Evolutionary conservation across 768 basidiomycete genomes (phyloP).

Genomic region (Rhizopogon rudus): DNA sequence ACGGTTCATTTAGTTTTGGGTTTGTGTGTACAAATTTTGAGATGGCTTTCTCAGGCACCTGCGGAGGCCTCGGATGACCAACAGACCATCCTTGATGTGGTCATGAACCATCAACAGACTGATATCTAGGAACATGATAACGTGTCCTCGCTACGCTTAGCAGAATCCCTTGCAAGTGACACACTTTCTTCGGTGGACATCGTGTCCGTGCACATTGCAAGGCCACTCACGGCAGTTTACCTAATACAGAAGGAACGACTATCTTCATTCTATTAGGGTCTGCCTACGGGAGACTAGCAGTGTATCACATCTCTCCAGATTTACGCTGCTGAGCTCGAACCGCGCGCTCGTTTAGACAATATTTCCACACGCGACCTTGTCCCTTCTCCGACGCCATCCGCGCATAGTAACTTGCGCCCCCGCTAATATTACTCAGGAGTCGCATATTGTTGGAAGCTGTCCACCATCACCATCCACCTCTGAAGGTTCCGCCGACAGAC

Average conservation of each 20-base stretch:
- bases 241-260: no score
- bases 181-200: neutral
- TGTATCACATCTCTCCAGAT: neutral
- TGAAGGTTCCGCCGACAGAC: neutral
- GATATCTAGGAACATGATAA: neutral
- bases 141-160: neutral
- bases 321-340: neutral
- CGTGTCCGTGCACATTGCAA: neutral
- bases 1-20: neutral
- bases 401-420: constrained; percentile 15
- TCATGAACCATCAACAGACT: neutral
- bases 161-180: neutral
- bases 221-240: no score
- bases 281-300: no score
- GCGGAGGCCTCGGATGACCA: neutral
- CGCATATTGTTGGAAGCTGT: neutral
- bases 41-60: neutral
- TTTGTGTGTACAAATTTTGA: neutral
- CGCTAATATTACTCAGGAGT: neutral
- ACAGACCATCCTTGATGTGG: neutral
- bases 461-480: neutral
- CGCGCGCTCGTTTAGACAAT: neutral
- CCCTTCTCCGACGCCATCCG: constrained; percentile 23
- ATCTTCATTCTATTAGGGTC: no score
- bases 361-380: neutral